Percentiles rank a stretch among this genome's conserved stretches.
Evolutionary conservation across 257 asterid genomes (phyloP).

Genomic region (Forsythia suspensa): DNA sequence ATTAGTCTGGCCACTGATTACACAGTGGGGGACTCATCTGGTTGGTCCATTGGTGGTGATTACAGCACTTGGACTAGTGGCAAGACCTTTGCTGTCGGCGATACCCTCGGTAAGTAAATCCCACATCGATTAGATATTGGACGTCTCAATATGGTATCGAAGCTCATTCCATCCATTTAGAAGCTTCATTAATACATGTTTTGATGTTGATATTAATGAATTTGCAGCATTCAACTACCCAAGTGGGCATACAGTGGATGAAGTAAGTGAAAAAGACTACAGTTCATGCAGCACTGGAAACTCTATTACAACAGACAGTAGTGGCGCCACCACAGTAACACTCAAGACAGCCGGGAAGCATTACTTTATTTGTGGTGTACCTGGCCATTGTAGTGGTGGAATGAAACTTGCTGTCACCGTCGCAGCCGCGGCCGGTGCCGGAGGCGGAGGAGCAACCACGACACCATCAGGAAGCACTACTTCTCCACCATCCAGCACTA

Average conservation of each 20-base stretch:
- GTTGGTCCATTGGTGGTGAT: conserved; percentile 69
- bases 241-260: conserved; percentile 71
- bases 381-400: conserved; percentile 71
- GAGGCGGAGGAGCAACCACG: conserved; percentile 12
- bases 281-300: conserved; percentile 58
- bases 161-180: too few species aligned
- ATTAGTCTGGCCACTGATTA: conserved; percentile 42
- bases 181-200: too few species aligned
- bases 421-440: conserved; percentile 24
- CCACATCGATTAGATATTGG: too few species aligned
- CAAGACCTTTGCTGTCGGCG: conserved; percentile 66
- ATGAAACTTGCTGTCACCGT: conserved; percentile 63
- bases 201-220: not conserved
- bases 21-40: conserved; percentile 73
- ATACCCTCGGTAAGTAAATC: conserved; percentile 56
- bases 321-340: conserved; percentile 68
- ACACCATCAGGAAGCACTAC: conserved; percentile 20
- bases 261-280: conserved; percentile 65
- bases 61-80: conserved; percentile 58
- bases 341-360: conserved; percentile 60
- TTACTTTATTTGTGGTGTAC: conserved; percentile 60
- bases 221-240: conserved; percentile 73
- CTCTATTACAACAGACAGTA: conserved; percentile 62
- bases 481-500: conserved; percentile 6
- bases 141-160: too few species aligned